These are phyloP conservation scores for Cryptococcus sp. DNA, from an alignment of 1,284 basidiomycete genomes.

Conservation along the genomic window DNA sequence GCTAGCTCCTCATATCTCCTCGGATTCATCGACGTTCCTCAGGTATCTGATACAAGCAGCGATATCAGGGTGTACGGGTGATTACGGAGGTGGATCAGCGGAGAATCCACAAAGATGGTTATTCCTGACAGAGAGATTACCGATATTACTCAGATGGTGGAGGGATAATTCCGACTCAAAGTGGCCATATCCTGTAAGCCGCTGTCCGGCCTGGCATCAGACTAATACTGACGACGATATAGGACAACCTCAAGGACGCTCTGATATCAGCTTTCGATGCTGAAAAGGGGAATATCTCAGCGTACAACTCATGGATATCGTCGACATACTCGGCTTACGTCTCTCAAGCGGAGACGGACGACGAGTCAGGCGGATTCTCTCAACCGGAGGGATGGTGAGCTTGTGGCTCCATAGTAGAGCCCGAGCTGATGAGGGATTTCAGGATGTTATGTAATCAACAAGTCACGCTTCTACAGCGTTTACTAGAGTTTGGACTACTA, in stretches of 20 bases:
- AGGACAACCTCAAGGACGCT: slow-evolving; percentile 8
- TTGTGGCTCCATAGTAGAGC: background rate
- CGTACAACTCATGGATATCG: slow-evolving; percentile 10
- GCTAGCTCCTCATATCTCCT: slow-evolving; percentile 5
- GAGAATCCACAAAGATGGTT: slow-evolving; percentile 13
- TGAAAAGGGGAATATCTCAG: slow-evolving; percentile 6
- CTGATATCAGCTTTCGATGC: slow-evolving; percentile 7
- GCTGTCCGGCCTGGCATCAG: background rate
- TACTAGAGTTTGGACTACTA: slow-evolving; percentile 25
- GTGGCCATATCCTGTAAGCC: slow-evolving; percentile 31
- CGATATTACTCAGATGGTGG: slow-evolving; percentile 34
- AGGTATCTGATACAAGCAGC: slow-evolving; percentile 5
- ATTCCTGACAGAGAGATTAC: slow-evolving; percentile 29
- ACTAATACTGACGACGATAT: background rate
- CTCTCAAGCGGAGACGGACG: slow-evolving; percentile 21
- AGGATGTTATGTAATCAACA: slow-evolving; percentile 25
- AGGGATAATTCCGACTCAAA: slow-evolving; percentile 21
- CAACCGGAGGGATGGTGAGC: slow-evolving; percentile 37
- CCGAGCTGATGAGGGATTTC: background rate
- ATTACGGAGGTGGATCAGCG: background rate
- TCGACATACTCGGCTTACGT: slow-evolving; percentile 10
- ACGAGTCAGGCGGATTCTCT: slow-evolving; percentile 27
- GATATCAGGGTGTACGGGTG: background rate
- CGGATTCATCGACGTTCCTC: slow-evolving; percentile 12
- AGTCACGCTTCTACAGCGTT: slow-evolving; percentile 21